Base-by-base conservation (phyloP, 257 asterid species). In the Marsdenia floribunda region DNA sequence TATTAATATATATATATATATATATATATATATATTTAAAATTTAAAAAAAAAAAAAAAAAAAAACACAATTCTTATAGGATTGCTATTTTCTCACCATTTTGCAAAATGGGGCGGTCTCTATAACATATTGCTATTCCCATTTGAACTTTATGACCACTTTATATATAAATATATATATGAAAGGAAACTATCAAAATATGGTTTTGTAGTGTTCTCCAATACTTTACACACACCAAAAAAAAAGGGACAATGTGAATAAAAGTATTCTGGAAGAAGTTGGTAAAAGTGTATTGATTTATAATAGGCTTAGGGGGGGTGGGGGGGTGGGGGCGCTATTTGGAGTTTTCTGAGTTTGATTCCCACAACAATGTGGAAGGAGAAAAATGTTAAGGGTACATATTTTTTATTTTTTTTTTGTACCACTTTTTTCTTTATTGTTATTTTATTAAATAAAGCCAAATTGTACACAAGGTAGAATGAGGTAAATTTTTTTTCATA, bases 281-380 rank as follows among this genome's bases (percentile, higher is more conserved):
- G 71, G 33, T 29, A 29, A 29, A 29, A 29, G 33, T 29, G 33
- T 29, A 29, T 29, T 49, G 63, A n/a, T n/a, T 54, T 38, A n/a
- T n/a, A n/a, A n/a, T n/a, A n/a, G n/a, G n/a, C n/a, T n/a, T n/a
- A n/a, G n/a, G n/a, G n/a, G n/a, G 68, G 29, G 14, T 0, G 6
- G 18, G 9, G 61, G 58, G 69, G 19, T 19, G 68, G 15, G 24
- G 52, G 16, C 8, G 2, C 9, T 14, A 2, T 0, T 38, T 57
- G 50, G 35, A 72, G 59, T 18, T 72, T 7, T 55, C 11, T 55
- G 54, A 22, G 38, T 55, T 21, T 21, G 75, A 72, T 72, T 55
- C 75, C 49, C 67, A 54, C 66, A 55, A 50, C 49, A 49, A 35
- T 6, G 12, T 26, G 16, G 29, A 42, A 67, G 9, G 54, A 38